Conservation (phyloP, 805 yeast genomes). For the Monosporozyma siamensis region DNA sequence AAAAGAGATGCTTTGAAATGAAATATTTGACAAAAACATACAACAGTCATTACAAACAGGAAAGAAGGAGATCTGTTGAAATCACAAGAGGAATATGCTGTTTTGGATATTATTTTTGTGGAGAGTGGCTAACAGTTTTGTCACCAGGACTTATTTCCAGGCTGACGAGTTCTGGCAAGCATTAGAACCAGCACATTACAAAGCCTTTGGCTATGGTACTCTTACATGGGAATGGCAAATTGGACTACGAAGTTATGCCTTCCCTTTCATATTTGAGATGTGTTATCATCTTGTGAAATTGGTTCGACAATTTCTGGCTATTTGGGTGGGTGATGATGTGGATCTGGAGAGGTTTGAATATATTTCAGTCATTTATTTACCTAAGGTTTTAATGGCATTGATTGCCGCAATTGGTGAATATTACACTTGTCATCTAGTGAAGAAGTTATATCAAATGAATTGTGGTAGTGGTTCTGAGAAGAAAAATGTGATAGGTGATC, state of each 20-base stretch:
- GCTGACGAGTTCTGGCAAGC: constrained; percentile 95
- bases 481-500: no score
- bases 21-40: no score
- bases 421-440: constrained; percentile 42
- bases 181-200: constrained; percentile 79
- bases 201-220: constrained; percentile 71
- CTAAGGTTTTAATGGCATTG: constrained; percentile 60
- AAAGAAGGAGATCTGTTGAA: no score
- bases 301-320: not conserved
- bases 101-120: constrained; percentile 26
- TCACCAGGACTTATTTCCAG: constrained; percentile 73
- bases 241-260: constrained; percentile 66
- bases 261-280: constrained; percentile 59
- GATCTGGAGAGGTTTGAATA: constrained; percentile 27
- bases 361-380: constrained; percentile 38
- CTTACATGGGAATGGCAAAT: constrained; percentile 91
- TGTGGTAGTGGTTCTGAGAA: no score
- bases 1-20: no score
- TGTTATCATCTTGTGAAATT: constrained; percentile 11
- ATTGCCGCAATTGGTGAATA: constrained; percentile 68
- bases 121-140: constrained; percentile 55
- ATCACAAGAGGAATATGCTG: no score
- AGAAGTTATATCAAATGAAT: constrained; percentile 14
- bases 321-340: not conserved
- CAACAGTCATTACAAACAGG: no score